Evolutionary conservation across 1,284 basidiomycete genomes (phyloP).

Genomic region (Heterobasidion annosum): DNA sequence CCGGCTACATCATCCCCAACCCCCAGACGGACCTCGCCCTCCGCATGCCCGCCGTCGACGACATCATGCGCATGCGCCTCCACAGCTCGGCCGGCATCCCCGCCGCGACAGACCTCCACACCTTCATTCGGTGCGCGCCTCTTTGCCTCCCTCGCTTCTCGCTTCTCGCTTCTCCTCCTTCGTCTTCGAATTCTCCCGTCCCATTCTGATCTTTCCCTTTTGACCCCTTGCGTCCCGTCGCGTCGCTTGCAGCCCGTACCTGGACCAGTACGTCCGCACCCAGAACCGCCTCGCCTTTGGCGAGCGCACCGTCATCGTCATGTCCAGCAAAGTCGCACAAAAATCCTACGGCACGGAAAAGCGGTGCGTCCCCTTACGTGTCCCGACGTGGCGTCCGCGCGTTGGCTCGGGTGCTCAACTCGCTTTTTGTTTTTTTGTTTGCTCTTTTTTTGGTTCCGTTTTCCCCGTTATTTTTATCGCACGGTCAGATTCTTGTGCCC

Average conservation of each 20-base stretch:
- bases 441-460: neutral
- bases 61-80: conserved; percentile 56
- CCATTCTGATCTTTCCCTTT: conserved; percentile 8
- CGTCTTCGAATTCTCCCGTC: conserved; percentile 10
- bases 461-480: neutral
- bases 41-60: conserved; percentile 50
- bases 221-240: neutral
- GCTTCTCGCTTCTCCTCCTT: neutral
- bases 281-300: conserved; percentile 85
- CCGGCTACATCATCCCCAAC: conserved; percentile 41
- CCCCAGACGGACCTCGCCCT: conserved; percentile 45
- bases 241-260: conserved; percentile 47
- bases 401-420: neutral
- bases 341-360: conserved; percentile 97
- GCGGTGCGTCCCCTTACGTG: conserved; percentile 37
- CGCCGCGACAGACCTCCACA: conserved; percentile 61
- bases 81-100: conserved; percentile 47
- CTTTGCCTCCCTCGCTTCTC: conserved; percentile 3
- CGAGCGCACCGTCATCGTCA: conserved; percentile 89
- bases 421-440: neutral
- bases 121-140: conserved; percentile 62
- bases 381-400: neutral
- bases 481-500: conserved; percentile 80
- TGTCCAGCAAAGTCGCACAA: conserved; percentile 95
- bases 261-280: conserved; percentile 79